Percentiles rank a stretch among this genome's conserved stretches.
phyloP scores from a whole-genome alignment of 176 grass and related monocot species.

The Carex kokanica region DNA sequence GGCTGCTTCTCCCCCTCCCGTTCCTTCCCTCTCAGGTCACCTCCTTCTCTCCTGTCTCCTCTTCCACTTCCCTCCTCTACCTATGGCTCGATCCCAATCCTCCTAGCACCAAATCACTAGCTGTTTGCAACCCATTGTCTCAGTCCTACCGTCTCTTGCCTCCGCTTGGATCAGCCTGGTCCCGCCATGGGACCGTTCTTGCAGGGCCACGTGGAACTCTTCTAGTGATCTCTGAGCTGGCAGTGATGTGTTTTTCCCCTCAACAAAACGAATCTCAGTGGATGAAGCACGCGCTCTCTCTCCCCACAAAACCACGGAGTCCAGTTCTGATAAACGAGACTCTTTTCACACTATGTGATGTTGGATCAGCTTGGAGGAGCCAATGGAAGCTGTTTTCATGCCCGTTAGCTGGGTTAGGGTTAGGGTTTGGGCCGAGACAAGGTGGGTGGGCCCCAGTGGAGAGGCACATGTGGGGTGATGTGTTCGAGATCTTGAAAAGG shows the following conservation, averaged over 20 bases:
- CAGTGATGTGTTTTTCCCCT: slow-evolving; percentile 64
- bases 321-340: slow-evolving; percentile 68
- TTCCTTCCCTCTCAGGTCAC: slow-evolving; percentile 68
- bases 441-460: slow-evolving; percentile 78
- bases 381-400: slow-evolving; percentile 99
- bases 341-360: slow-evolving; percentile 87
- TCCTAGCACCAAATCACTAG: slow-evolving; percentile 70
- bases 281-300: slow-evolving; percentile 88
- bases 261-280: slow-evolving; percentile 46
- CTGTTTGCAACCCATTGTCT: slow-evolving; percentile 82
- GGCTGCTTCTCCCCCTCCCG: slow-evolving; percentile 77
- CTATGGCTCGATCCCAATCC: slow-evolving; percentile 70
- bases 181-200: slow-evolving; percentile 94
- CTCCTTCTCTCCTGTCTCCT: slow-evolving; percentile 77
- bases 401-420: slow-evolving; percentile 45
- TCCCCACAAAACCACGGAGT: slow-evolving; percentile 87
- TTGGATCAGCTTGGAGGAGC: slow-evolving; percentile 89
- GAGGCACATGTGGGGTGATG: slow-evolving; percentile 58
- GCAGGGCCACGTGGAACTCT: slow-evolving; percentile 59
- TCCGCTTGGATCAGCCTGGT: slow-evolving; percentile 92
- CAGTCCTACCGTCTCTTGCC: slow-evolving; percentile 69
- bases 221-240: slow-evolving; percentile 89
- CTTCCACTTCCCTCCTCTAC: slow-evolving; percentile 85
- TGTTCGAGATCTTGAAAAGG: slow-evolving; percentile 93
- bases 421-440: slow-evolving; percentile 31